Evolutionary conservation across 495 filamentous ascomycete species (phyloP).

Genomic region (Neurospora sp.): DNA sequence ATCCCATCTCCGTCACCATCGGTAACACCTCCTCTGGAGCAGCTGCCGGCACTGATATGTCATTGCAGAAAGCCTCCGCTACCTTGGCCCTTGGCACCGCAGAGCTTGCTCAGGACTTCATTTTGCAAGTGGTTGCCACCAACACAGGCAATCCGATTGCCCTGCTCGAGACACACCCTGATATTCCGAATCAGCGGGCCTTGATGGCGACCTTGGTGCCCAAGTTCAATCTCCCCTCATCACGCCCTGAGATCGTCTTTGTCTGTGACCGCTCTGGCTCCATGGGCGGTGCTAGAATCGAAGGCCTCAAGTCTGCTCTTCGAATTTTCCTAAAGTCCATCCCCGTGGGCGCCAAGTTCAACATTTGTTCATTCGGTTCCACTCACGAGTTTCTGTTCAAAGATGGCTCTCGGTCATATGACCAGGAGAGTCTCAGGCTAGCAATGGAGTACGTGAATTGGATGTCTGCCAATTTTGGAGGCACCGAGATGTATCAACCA

Average conservation of each 20-base stretch:
- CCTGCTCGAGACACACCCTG: conserved; percentile 52
- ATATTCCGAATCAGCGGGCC: conserved; percentile 48
- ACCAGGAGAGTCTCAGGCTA: conserved; percentile 34
- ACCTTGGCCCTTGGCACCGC: conserved; percentile 41
- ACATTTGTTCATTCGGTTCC: conserved; percentile 63
- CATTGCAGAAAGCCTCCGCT: conserved; percentile 48
- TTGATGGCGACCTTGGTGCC: conserved; percentile 61
- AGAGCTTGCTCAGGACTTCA: conserved; percentile 42
- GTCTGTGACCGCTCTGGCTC: conserved; percentile 59
- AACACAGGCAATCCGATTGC: conserved; percentile 48
- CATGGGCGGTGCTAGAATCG: conserved; percentile 47
- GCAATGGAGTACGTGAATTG: conserved; percentile 41
- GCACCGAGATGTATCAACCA: conserved; percentile 55
- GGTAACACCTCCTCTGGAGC: conserved; percentile 43
- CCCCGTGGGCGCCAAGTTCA: conserved; percentile 58
- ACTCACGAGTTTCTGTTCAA: conserved; percentile 46
- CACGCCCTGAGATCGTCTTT: conserved; percentile 57
- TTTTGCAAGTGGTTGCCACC: conserved; percentile 46
- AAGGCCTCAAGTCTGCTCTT: conserved; percentile 46
- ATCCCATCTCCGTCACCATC: conserved; percentile 53
- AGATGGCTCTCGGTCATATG: conserved; percentile 43
- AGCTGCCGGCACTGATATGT: conserved; percentile 31
- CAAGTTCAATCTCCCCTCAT: conserved; percentile 45
- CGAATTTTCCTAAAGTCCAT: conserved; percentile 61
- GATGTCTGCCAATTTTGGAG: conserved; percentile 48